These are phyloP conservation scores for Paecilomyces variotii DNA, from an alignment of 2,329 filamentous ascomycete genomes.

Conservation along the genomic window DNA sequence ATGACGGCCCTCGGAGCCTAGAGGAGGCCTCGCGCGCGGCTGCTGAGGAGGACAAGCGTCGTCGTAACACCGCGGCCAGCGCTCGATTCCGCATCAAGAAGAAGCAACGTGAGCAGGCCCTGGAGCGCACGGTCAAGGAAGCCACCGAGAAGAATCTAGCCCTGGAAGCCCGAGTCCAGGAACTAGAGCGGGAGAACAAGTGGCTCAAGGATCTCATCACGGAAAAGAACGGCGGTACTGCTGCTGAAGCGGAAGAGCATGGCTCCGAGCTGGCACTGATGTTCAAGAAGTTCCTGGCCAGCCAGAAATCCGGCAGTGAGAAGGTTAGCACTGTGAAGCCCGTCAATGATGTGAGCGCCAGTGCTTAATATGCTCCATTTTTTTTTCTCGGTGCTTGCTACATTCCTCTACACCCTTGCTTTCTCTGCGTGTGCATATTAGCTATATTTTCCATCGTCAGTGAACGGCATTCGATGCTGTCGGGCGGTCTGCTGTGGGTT, in stretches of 20 bases:
- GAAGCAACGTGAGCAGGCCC: slow-evolving; percentile 85
- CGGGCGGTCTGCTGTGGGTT: background rate
- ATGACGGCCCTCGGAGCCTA: slow-evolving; percentile 39
- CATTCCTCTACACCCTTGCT: background rate
- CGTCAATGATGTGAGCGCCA: slow-evolving; percentile 21
- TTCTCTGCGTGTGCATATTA: background rate
- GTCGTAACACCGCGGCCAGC: slow-evolving; percentile 80
- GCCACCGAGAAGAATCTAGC: slow-evolving; percentile 69
- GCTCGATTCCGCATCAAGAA: slow-evolving; percentile 91
- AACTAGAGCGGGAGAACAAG: slow-evolving; percentile 76
- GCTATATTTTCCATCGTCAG: background rate
- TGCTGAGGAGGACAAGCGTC: slow-evolving; percentile 83
- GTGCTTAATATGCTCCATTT: background rate
- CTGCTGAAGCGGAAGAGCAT: slow-evolving; percentile 21
- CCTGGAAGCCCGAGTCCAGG: slow-evolving; percentile 64
- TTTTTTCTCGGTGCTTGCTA: background rate
- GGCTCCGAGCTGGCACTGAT: slow-evolving; percentile 40
- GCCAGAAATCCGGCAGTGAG: slow-evolving; percentile 21
- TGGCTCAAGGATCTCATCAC: slow-evolving; percentile 74
- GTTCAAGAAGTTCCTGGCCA: slow-evolving; percentile 33
- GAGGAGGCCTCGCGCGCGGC: slow-evolving; percentile 66
- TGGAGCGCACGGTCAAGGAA: slow-evolving; percentile 74
- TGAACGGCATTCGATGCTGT: background rate
- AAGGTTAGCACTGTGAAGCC: slow-evolving; percentile 24
- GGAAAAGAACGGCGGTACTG: slow-evolving; percentile 59